Evolutionary conservation across 371 early-diverging fungal species (phyloP).

Genomic region (Catenaria anguillulae): DNA sequence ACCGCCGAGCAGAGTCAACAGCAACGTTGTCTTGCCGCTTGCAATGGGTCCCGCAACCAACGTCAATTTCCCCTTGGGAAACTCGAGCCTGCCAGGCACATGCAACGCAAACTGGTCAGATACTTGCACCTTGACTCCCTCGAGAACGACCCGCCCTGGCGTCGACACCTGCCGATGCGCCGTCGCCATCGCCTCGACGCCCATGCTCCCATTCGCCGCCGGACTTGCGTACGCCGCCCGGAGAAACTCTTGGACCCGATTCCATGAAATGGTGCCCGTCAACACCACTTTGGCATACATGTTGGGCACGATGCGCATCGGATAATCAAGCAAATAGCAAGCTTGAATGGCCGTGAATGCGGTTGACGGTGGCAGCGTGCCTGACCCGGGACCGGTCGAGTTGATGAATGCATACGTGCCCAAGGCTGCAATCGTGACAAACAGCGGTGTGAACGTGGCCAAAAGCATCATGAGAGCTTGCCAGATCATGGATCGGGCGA

Average conservation of each 20-base stretch:
- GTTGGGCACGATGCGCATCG: constrained; percentile 7
- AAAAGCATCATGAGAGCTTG: background rate
- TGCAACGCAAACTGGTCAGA: no score
- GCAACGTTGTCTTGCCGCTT: constrained; percentile 46
- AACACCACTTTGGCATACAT: constrained; percentile 21
- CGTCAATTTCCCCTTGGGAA: constrained; percentile 41
- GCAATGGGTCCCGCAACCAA: constrained; percentile 47
- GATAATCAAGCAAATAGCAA: constrained; percentile 36
- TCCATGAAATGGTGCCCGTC: constrained; percentile 22
- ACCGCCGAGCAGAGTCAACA: constrained; percentile 51
- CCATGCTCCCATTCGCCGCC: background rate
- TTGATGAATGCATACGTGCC: background rate
- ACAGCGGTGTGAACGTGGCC: background rate
- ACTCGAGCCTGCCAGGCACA: constrained; percentile 10
- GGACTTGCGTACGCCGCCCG: background rate
- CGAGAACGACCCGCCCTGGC: no score
- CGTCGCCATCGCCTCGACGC: no score
- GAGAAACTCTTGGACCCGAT: constrained; percentile 31
- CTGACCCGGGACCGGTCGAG: background rate
- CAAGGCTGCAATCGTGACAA: background rate
- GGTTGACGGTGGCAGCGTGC: background rate
- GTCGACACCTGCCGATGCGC: no score
- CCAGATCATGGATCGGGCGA: background rate
- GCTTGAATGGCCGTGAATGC: constrained; percentile 2
- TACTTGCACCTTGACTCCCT: no score